Evolutionary conservation across 1,284 basidiomycete species (phyloP), one percentile per base, ranked within the genome.

Genomic region (Sanghuangporus weigelae): DNA sequence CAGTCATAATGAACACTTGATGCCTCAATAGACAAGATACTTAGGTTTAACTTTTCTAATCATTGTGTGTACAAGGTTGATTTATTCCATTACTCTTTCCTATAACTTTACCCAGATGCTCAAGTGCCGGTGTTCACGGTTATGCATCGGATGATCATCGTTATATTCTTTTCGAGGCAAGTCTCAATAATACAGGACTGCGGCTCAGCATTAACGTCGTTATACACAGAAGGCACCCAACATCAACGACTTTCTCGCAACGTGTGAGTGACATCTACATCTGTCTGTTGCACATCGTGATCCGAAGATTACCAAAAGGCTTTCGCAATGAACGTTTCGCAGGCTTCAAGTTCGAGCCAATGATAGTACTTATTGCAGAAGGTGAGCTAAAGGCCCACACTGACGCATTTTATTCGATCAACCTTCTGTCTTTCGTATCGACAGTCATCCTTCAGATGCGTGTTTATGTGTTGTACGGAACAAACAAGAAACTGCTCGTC

Each of bases 401-500:
- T 23, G 7, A 10, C 26, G 21, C 16, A 10, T 8, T 26, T 51
- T 11, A 26, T 51, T 44, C 12, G 26, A 21, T 26, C 21, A 51
- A 23, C 7, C 5, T 26, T 51, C 26, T 35, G 7, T 11, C 21
- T 51, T 11, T 26, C 6, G 8, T 31, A 31, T 31, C 26, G 26
- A 56, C 36, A 58, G 57, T 58, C 39, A 58, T 58, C 40, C 40
- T 44, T 7, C 36, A 19, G 16, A 58, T 58, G 39, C 42, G 57
- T 23, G 39, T 58, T 7, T 58, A 58, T 23, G 57, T 40, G 2
- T 44, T 58, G 7, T 58, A 42, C 39, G 57, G 57, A 16, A 21
- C 19, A 23, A 42, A 21, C 8, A 58, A 46, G 39, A 44, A 31
- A 23, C 40, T 58, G n/a, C 40, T 58, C 36, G 26, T 31, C 10